These are phyloP conservation scores for Triglochin maritima DNA, from an alignment of 106 monocot genomes.

Conservation along the genomic window DNA sequence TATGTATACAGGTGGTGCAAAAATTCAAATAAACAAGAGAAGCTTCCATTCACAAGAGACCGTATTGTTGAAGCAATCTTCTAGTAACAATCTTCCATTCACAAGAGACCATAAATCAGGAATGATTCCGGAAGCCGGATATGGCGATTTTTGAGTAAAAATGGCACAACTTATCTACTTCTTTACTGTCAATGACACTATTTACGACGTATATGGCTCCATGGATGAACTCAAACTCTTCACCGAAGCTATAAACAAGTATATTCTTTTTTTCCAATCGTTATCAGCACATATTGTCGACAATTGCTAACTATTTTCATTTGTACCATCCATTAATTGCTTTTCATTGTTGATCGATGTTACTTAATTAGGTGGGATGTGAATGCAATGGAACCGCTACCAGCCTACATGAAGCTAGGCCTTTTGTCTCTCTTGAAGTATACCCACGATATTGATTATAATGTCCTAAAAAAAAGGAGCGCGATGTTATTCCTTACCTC, in stretches of 20 bases:
- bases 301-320: neutral
- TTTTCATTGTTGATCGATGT: neutral
- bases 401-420: constrained; percentile 11
- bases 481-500: neutral
- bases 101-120: no score
- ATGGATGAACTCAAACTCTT: constrained; percentile 43
- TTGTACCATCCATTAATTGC: neutral
- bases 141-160: constrained; percentile 6
- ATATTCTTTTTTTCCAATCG: neutral
- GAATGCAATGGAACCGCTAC: constrained; percentile 3
- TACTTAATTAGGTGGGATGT: constrained; percentile 12
- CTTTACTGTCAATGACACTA: constrained; percentile 32
- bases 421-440: neutral
- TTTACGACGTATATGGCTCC: constrained; percentile 55
- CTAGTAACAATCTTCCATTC: no score
- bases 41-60: constrained; percentile 33
- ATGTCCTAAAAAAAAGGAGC: constrained; percentile 4
- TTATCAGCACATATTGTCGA: neutral
- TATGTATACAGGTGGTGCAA: constrained; percentile 44
- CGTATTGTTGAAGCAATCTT: constrained; percentile 39
- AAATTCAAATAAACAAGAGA: constrained; percentile 18
- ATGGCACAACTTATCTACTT: constrained; percentile 13
- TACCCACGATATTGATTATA: neutral
- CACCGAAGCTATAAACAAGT: constrained; percentile 40
- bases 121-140: constrained; percentile 7